Conservation (phyloP, 352 stramenopile species). For the Lagenidium sp. region DNA sequence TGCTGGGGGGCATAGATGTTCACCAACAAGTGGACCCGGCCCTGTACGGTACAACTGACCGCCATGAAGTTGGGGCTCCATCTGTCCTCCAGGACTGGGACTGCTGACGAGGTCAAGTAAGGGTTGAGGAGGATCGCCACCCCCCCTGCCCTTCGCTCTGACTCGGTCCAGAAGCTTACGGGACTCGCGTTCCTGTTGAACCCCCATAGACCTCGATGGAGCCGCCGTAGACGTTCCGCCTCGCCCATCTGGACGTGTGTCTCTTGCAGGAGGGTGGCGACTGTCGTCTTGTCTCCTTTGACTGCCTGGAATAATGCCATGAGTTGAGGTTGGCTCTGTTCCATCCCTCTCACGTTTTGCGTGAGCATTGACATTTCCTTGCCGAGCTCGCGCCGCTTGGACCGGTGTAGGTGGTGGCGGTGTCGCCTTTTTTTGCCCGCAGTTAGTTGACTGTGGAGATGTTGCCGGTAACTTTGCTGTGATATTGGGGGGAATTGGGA, state of each 20-base stretch:
- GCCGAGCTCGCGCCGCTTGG: too few species aligned
- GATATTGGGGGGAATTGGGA: too few species aligned
- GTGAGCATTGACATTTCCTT: too few species aligned
- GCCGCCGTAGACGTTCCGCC: too few species aligned
- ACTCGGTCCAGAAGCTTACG: not conserved
- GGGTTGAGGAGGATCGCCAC: not conserved
- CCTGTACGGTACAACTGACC: not conserved
- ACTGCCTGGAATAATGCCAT: not conserved
- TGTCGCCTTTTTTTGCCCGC: too few species aligned
- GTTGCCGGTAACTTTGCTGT: too few species aligned
- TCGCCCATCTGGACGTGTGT: not conserved
- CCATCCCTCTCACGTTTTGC: too few species aligned
- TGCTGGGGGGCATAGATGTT: not conserved
- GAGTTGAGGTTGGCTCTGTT: too few species aligned
- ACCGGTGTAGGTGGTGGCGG: too few species aligned
- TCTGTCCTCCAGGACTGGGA: not conserved
- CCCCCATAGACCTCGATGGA: too few species aligned
- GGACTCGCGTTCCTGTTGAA: not conserved
- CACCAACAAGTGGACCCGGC: not conserved
- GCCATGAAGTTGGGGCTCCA: not conserved
- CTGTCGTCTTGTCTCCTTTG: not conserved
- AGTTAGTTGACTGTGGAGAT: too few species aligned
- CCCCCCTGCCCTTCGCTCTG: not conserved
- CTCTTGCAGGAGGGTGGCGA: not conserved
- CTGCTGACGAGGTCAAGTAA: not conserved